A percentile compares a stretch with the other conserved stretches of the same genome.
Evolutionary conservation across 2,329 filamentous ascomycete genomes (phyloP).

Genomic region (Colletotrichum tamarilloi): DNA sequence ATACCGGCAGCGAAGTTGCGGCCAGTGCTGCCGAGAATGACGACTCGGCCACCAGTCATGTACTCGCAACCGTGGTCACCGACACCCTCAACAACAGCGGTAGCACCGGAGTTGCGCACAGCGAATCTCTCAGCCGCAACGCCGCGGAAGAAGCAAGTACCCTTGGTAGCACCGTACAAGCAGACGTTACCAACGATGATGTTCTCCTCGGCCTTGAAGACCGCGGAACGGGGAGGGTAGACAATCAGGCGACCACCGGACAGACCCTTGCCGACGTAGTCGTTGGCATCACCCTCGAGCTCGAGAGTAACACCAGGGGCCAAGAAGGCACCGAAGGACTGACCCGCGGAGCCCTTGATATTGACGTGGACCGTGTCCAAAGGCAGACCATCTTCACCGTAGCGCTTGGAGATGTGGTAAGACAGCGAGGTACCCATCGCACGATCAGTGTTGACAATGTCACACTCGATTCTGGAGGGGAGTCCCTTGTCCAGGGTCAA

Average conservation of each 20-base stretch:
- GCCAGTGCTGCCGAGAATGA: slow-evolving; percentile 88
- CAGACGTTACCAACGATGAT: slow-evolving; percentile 94
- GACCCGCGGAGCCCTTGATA: slow-evolving; percentile 94
- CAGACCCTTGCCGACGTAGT: slow-evolving; percentile 96
- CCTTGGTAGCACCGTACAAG: slow-evolving; percentile 91
- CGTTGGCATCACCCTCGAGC: slow-evolving; percentile 94
- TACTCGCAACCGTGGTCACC: slow-evolving; percentile 98
- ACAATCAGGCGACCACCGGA: slow-evolving; percentile 94
- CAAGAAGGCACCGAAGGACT: slow-evolving; percentile 95
- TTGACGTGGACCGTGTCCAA: slow-evolving; percentile 96
- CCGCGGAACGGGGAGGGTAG: slow-evolving; percentile 89
- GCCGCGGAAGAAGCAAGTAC: slow-evolving; percentile 96
- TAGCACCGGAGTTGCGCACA: slow-evolving; percentile 95
- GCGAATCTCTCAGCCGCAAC: slow-evolving; percentile 96
- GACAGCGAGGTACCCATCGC: slow-evolving; percentile 93
- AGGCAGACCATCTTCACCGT: slow-evolving; percentile 88
- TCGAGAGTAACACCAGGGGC: slow-evolving; percentile 94
- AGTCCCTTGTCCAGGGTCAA: slow-evolving; percentile 94
- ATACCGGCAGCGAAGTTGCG: slow-evolving; percentile 99
- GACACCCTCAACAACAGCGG: slow-evolving; percentile 94
- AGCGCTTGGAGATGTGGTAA: slow-evolving; percentile 94
- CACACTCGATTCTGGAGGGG: slow-evolving; percentile 92
- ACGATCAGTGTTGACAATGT: slow-evolving; percentile 96
- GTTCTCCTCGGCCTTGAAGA: slow-evolving; percentile 97
- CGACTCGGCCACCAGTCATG: slow-evolving; percentile 95